Percentiles rank a stretch among this genome's conserved stretches.
These are phyloP conservation scores for Datisca glomerata DNA, from an alignment of 306 rosid species.

Conservation along the genomic window DNA sequence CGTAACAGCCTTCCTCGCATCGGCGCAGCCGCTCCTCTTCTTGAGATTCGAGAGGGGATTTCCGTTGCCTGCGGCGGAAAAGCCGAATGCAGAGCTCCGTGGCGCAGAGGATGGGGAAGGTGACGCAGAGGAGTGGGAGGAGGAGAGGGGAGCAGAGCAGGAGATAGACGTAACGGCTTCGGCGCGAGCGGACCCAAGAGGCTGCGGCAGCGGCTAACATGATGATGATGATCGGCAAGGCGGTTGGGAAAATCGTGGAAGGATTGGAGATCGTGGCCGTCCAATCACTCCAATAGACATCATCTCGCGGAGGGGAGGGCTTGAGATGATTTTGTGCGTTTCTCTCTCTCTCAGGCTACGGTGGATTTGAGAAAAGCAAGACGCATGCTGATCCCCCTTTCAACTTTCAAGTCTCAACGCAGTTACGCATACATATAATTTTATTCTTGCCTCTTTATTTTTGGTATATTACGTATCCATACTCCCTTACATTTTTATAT, in stretches of 20 bases:
- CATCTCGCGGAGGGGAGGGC: constrained; percentile 1
- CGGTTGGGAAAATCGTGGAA: background rate
- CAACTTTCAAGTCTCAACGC: too few relatives aligned
- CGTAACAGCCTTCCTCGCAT: constrained; percentile 10
- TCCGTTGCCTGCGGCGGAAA: background rate
- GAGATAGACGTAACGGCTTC: constrained; percentile 5
- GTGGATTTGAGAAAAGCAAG: too few relatives aligned
- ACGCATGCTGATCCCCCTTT: too few relatives aligned
- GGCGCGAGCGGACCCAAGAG: constrained; percentile 8
- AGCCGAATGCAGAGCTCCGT: constrained; percentile 11
- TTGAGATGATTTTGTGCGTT: background rate
- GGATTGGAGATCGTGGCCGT: background rate
- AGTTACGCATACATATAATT: too few relatives aligned
- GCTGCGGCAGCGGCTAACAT: constrained; percentile 9
- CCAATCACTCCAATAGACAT: background rate
- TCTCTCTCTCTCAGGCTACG: too few relatives aligned
- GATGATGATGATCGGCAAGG: background rate
- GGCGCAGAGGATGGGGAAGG: constrained; percentile 11
- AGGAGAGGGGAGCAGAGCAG: constrained; percentile 10
- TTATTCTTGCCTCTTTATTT: too few relatives aligned
- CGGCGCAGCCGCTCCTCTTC: constrained; percentile 6
- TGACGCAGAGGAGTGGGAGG: constrained; percentile 7
- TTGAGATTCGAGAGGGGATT: background rate
- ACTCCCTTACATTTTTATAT: too few relatives aligned
- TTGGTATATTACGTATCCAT: too few relatives aligned